Conservation (phyloP, 257 asterid species). For the Striga asiatica region DNA sequence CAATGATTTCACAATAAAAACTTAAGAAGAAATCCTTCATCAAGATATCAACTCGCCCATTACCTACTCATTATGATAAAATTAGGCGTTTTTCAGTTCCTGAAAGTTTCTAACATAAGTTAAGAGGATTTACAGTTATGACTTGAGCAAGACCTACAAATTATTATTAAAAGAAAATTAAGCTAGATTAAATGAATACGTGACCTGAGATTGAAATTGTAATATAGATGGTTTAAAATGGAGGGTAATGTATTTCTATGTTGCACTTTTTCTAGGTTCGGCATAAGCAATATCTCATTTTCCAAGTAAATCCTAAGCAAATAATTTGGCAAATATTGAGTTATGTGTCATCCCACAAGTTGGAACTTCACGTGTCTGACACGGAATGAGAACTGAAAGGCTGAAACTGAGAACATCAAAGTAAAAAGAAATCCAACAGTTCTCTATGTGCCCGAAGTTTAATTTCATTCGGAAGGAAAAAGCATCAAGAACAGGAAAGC, state of each 20-base stretch:
- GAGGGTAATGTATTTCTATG: neutral
- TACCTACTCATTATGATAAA: neutral
- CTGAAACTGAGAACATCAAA: neutral
- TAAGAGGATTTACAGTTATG: no score
- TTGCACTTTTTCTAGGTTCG: neutral
- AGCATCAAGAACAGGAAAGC: neutral
- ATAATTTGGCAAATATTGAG: neutral
- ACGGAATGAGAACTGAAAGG: neutral
- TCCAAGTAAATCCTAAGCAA: neutral
- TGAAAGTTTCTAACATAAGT: no score
- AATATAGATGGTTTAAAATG: no score
- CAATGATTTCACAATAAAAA: conserved; percentile 1
- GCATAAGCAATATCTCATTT: neutral
- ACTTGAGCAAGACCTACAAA: no score
- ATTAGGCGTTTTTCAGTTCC: no score
- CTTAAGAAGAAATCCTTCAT: neutral
- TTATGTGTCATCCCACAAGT: neutral
- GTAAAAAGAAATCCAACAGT: conserved; percentile 1
- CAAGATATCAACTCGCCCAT: neutral
- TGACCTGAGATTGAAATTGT: no score
- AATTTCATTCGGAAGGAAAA: neutral
- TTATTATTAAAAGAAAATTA: no score
- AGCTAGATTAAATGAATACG: no score
- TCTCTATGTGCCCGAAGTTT: neutral
- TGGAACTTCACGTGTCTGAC: neutral